Evolutionary conservation across 345 rosid species (phyloP).

Genomic region (Trapa bicornis): DNA sequence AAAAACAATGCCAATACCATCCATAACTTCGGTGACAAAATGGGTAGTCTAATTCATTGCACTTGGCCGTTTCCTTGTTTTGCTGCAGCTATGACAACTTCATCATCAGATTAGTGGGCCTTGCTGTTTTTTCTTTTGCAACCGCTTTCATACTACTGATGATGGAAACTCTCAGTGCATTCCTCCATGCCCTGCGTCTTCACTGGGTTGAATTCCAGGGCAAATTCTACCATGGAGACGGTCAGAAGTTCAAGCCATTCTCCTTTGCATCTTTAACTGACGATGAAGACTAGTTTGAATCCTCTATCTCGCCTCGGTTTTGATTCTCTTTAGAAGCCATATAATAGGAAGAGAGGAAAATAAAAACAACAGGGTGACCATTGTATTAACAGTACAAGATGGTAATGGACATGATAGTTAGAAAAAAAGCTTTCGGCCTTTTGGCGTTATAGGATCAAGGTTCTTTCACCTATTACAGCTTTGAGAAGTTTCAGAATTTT

Average conservation of each 20-base stretch:
- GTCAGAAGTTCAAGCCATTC: slow-evolving; percentile 88
- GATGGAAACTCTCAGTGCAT: slow-evolving; percentile 97
- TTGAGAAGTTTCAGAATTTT: not conserved
- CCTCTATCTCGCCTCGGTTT: not conserved
- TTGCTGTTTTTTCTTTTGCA: slow-evolving; percentile 80
- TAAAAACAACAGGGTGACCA: not conserved
- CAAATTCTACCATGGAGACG: slow-evolving; percentile 88
- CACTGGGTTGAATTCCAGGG: slow-evolving; percentile 94
- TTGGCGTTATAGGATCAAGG: not conserved
- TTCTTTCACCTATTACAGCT: not conserved
- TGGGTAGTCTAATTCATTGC: too few relatives aligned
- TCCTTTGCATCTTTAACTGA: slow-evolving; percentile 53
- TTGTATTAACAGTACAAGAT: not conserved
- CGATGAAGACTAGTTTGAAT: slow-evolving; percentile 42
- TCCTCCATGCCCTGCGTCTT: slow-evolving; percentile 93
- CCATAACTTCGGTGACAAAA: too few relatives aligned
- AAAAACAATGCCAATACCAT: too few relatives aligned
- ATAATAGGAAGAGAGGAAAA: not conserved
- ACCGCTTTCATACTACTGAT: slow-evolving; percentile 81
- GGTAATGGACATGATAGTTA: not conserved
- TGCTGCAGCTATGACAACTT: slow-evolving; percentile 66
- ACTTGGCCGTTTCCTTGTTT: not conserved
- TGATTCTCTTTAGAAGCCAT: not conserved
- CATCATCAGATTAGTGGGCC: slow-evolving; percentile 55
- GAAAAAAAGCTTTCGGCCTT: not conserved